Conservation (phyloP, 345 rosid genomes). For the Conringia planisiliqua region DNA sequence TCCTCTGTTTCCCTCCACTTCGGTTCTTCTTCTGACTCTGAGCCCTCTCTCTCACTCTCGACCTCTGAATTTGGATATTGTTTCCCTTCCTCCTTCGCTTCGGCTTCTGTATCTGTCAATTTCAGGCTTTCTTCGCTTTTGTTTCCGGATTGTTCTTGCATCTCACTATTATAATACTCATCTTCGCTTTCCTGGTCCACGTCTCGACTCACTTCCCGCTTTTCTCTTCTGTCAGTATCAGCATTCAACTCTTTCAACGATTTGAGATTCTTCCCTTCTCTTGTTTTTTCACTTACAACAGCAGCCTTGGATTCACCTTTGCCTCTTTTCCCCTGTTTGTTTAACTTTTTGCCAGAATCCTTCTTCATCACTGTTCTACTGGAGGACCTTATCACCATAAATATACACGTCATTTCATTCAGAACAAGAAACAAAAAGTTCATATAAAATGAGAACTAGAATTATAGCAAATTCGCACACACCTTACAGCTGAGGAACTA, state of each 20-base stretch:
- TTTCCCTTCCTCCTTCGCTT: slow-evolving; percentile 17
- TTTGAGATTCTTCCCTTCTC: slow-evolving; percentile 25
- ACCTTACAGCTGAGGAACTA: slow-evolving; percentile 26
- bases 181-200: slow-evolving; percentile 13
- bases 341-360: background rate
- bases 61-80: slow-evolving; percentile 10
- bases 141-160: slow-evolving; percentile 12
- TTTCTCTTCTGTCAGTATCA: slow-evolving; percentile 27
- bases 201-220: slow-evolving; percentile 23
- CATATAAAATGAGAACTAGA: background rate
- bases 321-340: background rate
- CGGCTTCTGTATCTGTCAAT: slow-evolving; percentile 5
- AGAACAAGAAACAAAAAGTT: background rate
- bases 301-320: background rate
- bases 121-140: slow-evolving; percentile 5
- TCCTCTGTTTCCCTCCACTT: slow-evolving; percentile 35
- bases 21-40: slow-evolving; percentile 31
- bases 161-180: slow-evolving; percentile 7
- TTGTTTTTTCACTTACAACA: background rate
- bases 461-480: background rate
- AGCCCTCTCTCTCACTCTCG: slow-evolving; percentile 23
- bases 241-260: slow-evolving; percentile 16
- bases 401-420: background rate
- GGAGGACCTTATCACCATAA: slow-evolving; percentile 14
- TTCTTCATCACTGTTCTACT: slow-evolving; percentile 17